Percentiles rank a stretch among this genome's conserved stretches.
Conservation (phyloP, 1,139 yeast genomes). For the Scheffersomyces insectosa region DNA sequence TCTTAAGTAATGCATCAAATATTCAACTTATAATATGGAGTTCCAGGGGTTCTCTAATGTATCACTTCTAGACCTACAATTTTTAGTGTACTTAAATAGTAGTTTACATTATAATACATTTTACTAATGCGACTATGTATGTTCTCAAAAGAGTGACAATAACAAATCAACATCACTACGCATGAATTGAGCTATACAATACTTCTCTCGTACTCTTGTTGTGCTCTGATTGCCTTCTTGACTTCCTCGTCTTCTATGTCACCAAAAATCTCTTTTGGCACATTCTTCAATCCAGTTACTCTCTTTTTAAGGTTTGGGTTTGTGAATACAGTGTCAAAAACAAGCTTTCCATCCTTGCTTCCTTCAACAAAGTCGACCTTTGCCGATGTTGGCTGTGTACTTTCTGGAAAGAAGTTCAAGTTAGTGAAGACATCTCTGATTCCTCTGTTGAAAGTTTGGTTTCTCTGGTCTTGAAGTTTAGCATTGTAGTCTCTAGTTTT, state of each 20-base stretch:
- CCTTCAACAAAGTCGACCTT: constrained; percentile 25
- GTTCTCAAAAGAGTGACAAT: no score
- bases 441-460: constrained; percentile 56
- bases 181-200: background rate
- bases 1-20: no score
- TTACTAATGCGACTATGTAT: no score
- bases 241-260: constrained; percentile 55
- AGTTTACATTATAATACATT: background rate
- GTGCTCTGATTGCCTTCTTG: constrained; percentile 62
- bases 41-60: background rate
- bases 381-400: constrained; percentile 67
- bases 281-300: constrained; percentile 63
- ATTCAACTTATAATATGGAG: no score
- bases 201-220: constrained; percentile 55
- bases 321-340: constrained; percentile 52
- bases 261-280: constrained; percentile 58
- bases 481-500: constrained; percentile 73
- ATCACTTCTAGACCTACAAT: background rate
- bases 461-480: constrained; percentile 59
- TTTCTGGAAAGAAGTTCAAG: constrained; percentile 66
- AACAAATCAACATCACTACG: no score
- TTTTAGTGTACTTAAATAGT: background rate
- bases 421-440: constrained; percentile 84
- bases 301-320: constrained; percentile 45
- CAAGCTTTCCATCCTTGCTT: constrained; percentile 3